phyloP scores from a whole-genome alignment of 257 asterid species.

The Linderniella brevidens region DNA sequence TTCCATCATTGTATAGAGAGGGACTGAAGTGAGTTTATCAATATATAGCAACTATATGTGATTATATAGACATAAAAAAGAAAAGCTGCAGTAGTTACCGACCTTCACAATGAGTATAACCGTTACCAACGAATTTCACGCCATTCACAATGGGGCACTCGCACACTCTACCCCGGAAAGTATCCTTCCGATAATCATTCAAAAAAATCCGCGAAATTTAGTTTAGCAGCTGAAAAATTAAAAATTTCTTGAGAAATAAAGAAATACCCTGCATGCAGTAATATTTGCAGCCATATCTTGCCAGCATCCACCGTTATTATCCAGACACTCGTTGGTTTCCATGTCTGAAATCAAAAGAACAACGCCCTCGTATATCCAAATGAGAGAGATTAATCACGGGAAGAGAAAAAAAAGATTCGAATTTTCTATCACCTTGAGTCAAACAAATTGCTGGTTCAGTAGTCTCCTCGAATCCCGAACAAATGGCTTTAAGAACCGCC shows the following conservation, averaged over 20 bases:
- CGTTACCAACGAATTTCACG: conserved; percentile 67
- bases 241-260: not conserved
- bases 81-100: conserved; percentile 1
- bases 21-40: not conserved
- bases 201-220: conserved; percentile 6
- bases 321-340: conserved; percentile 60
- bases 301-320: conserved; percentile 85
- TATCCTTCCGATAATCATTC: conserved; percentile 37
- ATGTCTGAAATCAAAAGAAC: conserved; percentile 22
- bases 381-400: conserved; percentile 1
- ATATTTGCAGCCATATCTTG: conserved; percentile 45
- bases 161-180: conserved; percentile 81
- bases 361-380: conserved; percentile 6
- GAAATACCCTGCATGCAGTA: conserved; percentile 63
- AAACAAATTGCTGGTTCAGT: conserved; percentile 32
- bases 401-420: conserved; percentile 6
- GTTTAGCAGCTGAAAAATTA: conserved; percentile 8
- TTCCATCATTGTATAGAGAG: too few relatives aligned
- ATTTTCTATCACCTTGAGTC: conserved; percentile 21
- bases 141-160: conserved; percentile 80
- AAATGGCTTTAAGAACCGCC: conserved; percentile 37
- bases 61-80: not conserved
- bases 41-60: too few relatives aligned
- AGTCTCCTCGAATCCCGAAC: conserved; percentile 36
- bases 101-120: conserved; percentile 88